Conservation (phyloP, 768 basidiomycete species). For the Paxillus rubicundulus region DNA sequence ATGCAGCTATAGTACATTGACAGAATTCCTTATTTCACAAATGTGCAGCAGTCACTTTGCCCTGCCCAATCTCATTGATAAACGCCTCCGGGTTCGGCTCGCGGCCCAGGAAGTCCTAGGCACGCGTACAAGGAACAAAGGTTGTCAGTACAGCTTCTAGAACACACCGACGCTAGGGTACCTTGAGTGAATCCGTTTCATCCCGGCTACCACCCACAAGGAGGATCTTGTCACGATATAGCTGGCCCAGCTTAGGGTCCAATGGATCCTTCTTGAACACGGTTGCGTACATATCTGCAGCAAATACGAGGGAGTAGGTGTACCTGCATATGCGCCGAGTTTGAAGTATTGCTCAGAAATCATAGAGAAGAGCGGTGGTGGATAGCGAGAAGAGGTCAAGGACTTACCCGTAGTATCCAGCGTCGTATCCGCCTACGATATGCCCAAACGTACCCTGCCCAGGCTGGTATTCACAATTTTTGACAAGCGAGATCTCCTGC, state of each 20-base stretch:
- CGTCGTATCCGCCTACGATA: slow-evolving; percentile 72
- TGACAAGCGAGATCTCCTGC: slow-evolving; percentile 67
- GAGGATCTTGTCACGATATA: slow-evolving; percentile 76
- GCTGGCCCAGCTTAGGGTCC: slow-evolving; percentile 59
- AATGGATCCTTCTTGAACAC: slow-evolving; percentile 83
- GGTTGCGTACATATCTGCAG: slow-evolving; percentile 61
- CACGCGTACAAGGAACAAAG: not conserved
- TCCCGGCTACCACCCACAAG: slow-evolving; percentile 70
- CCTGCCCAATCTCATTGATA: slow-evolving; percentile 57
- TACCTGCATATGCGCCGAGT: slow-evolving; percentile 37
- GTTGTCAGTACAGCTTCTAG: not conserved
- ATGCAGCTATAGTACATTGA: not conserved
- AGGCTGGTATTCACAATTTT: slow-evolving; percentile 53
- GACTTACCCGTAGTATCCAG: slow-evolving; percentile 59
- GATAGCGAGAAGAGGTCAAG: not conserved
- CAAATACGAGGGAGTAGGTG: slow-evolving; percentile 70
- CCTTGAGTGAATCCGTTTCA: slow-evolving; percentile 74
- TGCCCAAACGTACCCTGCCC: slow-evolving; percentile 79
- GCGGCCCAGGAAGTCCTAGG: slow-evolving; percentile 74
- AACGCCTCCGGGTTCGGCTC: slow-evolving; percentile 75
- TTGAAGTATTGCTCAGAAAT: not conserved
- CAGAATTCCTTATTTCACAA: slow-evolving; percentile 20
- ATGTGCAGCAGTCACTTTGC: slow-evolving; percentile 38
- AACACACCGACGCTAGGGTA: slow-evolving; percentile 21
- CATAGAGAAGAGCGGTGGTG: not conserved